Conservation (phyloP, 768 basidiomycete genomes). For the Phylloporus rhodoxanthus region DNA sequence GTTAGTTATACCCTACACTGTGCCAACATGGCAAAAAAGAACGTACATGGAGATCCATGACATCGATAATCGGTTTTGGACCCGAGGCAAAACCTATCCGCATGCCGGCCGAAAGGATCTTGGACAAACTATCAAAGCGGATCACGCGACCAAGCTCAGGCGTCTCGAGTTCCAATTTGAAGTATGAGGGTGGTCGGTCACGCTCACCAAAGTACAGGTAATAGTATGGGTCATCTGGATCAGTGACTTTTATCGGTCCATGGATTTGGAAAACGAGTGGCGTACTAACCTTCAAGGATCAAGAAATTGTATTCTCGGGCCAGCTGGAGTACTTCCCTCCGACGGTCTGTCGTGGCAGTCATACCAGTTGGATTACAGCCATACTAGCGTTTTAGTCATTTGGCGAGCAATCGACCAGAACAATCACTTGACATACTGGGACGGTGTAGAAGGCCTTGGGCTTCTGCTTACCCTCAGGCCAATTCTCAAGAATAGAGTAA, state of each 20-base stretch:
- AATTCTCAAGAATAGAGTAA: slow-evolving; percentile 60
- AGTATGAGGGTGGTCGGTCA: slow-evolving; percentile 71
- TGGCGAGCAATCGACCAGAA: slow-evolving; percentile 5
- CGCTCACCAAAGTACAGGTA: slow-evolving; percentile 68
- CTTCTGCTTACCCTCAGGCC: slow-evolving; percentile 65
- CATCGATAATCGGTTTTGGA: slow-evolving; percentile 58
- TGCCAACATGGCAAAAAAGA: slow-evolving; percentile 11
- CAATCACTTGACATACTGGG: slow-evolving; percentile 40
- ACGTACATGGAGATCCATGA: slow-evolving; percentile 67
- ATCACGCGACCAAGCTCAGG: slow-evolving; percentile 71
- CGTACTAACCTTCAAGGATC: slow-evolving; percentile 69
- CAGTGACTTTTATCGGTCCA: neutral
- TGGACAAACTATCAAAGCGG: slow-evolving; percentile 87
- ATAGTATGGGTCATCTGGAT: slow-evolving; percentile 72
- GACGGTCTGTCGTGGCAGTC: slow-evolving; percentile 64
- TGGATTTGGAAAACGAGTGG: neutral
- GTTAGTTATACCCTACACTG: slow-evolving; percentile 4
- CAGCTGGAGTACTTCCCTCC: slow-evolving; percentile 65
- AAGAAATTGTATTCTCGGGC: slow-evolving; percentile 70
- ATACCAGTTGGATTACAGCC: slow-evolving; percentile 86
- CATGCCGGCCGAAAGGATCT: slow-evolving; percentile 72
- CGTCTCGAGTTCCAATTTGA: slow-evolving; percentile 66
- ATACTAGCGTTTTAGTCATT: slow-evolving; percentile 39
- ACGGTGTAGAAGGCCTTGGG: slow-evolving; percentile 82
- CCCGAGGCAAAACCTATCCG: slow-evolving; percentile 79